Percentiles rank a stretch among this genome's conserved stretches.
These are phyloP conservation scores for Eleusine coracana DNA, from an alignment of 176 grass and related monocot genomes.

Conservation along the genomic window DNA sequence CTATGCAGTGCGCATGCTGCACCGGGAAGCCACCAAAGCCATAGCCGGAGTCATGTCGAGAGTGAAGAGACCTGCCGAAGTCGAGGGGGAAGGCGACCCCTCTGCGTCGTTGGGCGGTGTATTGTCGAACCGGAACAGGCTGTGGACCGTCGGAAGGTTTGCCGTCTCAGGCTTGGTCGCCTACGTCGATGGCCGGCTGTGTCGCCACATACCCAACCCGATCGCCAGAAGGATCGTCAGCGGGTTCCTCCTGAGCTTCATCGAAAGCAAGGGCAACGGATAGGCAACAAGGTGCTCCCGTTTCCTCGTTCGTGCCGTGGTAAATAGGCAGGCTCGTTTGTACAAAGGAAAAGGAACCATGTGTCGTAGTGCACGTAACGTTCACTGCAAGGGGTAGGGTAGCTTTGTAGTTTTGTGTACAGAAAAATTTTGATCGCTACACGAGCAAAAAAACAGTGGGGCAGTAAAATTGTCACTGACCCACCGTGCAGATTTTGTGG, in stretches of 20 bases:
- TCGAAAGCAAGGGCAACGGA: slow-evolving; percentile 53
- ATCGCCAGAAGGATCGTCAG: slow-evolving; percentile 80
- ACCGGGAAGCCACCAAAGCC: slow-evolving; percentile 59
- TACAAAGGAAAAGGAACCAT: neutral
- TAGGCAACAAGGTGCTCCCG: neutral
- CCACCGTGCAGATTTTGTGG: neutral
- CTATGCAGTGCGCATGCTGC: slow-evolving; percentile 67
- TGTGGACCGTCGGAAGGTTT: slow-evolving; percentile 66
- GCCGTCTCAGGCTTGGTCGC: slow-evolving; percentile 68
- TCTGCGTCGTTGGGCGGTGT: neutral
- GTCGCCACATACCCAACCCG: slow-evolving; percentile 82
- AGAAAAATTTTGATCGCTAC: neutral
- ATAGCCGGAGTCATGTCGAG: slow-evolving; percentile 33
- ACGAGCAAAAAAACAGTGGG: neutral
- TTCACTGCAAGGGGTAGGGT: neutral
- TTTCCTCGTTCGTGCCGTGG: neutral
- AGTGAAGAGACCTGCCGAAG: slow-evolving; percentile 28
- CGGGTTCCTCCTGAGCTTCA: slow-evolving; percentile 80
- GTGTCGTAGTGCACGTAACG: neutral
- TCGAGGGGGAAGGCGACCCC: neutral
- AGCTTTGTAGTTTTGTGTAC: neutral
- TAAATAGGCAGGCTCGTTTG: neutral
- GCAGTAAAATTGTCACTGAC: neutral
- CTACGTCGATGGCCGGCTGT: slow-evolving; percentile 73
- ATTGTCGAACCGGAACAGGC: slow-evolving; percentile 35